phyloP scores from a whole-genome alignment of 176 grass and related monocot species.

The Eragrostis curvula region DNA sequence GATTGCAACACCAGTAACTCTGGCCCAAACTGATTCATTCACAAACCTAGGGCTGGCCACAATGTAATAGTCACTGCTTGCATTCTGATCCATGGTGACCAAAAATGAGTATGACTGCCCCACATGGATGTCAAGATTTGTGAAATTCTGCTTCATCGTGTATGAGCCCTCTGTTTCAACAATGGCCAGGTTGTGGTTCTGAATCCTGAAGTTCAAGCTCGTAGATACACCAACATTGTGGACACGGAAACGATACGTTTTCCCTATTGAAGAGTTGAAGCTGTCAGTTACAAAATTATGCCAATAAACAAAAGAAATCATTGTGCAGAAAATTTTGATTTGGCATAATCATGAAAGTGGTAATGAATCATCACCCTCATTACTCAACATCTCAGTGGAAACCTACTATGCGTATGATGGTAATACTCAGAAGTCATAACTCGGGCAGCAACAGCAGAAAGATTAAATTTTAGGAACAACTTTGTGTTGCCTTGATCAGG shows the following conservation, averaged over 20 bases:
- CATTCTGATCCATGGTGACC: constrained; percentile 95
- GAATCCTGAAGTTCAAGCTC: constrained; percentile 92
- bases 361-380: background rate
- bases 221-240: constrained; percentile 91
- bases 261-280: constrained; percentile 52
- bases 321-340: background rate
- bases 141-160: constrained; percentile 86
- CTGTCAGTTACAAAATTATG: constrained; percentile 14
- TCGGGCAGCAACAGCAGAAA: background rate
- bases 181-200: constrained; percentile 85
- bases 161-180: constrained; percentile 92
- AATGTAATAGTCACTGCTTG: constrained; percentile 92
- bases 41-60: constrained; percentile 91
- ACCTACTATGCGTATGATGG: too few relatives aligned
- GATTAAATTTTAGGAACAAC: background rate
- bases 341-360: constrained; percentile 1
- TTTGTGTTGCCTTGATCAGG: background rate
- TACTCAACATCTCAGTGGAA: background rate
- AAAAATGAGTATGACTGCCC: constrained; percentile 97
- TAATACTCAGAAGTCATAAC: background rate
- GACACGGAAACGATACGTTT: constrained; percentile 88
- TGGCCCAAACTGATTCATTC: constrained; percentile 77
- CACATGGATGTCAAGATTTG: constrained; percentile 91
- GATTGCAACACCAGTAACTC: constrained; percentile 86
- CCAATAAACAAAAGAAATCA: background rate